Evolutionary conservation across 208 protist genomes (phyloP).

Genomic region (Ichthyophonus hoferi): DNA sequence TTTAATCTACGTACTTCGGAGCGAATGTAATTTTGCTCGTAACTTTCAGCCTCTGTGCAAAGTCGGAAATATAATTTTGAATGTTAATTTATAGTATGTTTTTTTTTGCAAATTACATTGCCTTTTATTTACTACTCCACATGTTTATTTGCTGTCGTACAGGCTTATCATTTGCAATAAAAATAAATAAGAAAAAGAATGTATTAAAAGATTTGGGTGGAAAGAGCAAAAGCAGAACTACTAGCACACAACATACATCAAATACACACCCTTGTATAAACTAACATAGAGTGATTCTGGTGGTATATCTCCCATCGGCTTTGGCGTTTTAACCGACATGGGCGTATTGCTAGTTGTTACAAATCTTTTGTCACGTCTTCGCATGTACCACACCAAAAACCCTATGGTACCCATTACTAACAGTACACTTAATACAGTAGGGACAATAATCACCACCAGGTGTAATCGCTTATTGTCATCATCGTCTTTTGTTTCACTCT

Average conservation of each 20-base stretch:
- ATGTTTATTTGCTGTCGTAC: too few relatives aligned
- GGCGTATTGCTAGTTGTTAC: not conserved
- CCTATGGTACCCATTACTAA: not conserved
- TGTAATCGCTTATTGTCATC: too few relatives aligned
- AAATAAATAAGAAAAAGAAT: not conserved
- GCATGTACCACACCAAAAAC: not conserved
- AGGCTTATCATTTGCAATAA: not conserved
- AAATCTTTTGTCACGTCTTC: not conserved
- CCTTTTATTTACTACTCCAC: too few relatives aligned
- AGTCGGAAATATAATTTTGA: not conserved
- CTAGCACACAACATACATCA: not conserved
- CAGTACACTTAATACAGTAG: not conserved
- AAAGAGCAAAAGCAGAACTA: too few relatives aligned
- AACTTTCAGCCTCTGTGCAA: not conserved
- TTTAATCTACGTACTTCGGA: not conserved
- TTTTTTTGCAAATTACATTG: too few relatives aligned
- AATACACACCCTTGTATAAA: not conserved
- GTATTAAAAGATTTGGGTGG: not conserved
- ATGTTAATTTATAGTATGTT: not conserved
- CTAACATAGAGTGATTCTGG: not conserved
- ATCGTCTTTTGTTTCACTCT: not conserved
- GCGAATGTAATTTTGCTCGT: not conserved
- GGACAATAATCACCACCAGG: not conserved
- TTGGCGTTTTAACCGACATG: not conserved
- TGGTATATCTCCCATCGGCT: not conserved